A percentile compares a stretch with the other conserved stretches of the same genome.
phyloP scores from a whole-genome alignment of 2,329 filamentous ascomycete species.

The Paecilomyces sp. region DNA sequence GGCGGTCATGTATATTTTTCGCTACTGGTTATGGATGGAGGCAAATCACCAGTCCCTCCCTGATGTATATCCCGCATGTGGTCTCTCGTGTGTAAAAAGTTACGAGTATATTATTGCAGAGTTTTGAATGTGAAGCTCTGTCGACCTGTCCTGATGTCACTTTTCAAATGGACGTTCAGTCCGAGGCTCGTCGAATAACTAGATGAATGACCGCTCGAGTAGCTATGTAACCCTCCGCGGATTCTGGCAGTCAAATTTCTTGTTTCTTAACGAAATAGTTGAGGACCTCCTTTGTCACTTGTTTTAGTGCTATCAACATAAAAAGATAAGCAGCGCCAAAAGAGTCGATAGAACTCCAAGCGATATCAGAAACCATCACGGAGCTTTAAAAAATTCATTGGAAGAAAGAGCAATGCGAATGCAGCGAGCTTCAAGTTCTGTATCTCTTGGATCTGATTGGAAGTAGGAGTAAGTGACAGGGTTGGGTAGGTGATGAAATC shows the following conservation, averaged over 20 bases:
- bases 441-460: not conserved
- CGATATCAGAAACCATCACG: too few relatives aligned
- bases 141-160: not conserved
- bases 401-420: not conserved
- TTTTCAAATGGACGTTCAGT: too few relatives aligned
- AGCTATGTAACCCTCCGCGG: too few relatives aligned
- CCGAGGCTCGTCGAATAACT: too few relatives aligned
- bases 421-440: not conserved
- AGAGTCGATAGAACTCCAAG: not conserved
- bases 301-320: too few relatives aligned
- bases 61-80: not conserved
- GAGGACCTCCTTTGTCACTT: too few relatives aligned
- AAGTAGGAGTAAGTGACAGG: not conserved
- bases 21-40: not conserved
- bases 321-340: not conserved
- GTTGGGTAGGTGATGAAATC: not conserved
- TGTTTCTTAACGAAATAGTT: too few relatives aligned
- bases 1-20: not conserved
- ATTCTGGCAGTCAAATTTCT: too few relatives aligned
- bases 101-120: not conserved
- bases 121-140: too few relatives aligned
- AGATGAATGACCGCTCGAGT: too few relatives aligned
- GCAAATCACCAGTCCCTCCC: not conserved
- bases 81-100: not conserved
- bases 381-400: not conserved